Base-by-base conservation (phyloP, 106 monocot species). In the Phalaenopsis equestris region DNA sequence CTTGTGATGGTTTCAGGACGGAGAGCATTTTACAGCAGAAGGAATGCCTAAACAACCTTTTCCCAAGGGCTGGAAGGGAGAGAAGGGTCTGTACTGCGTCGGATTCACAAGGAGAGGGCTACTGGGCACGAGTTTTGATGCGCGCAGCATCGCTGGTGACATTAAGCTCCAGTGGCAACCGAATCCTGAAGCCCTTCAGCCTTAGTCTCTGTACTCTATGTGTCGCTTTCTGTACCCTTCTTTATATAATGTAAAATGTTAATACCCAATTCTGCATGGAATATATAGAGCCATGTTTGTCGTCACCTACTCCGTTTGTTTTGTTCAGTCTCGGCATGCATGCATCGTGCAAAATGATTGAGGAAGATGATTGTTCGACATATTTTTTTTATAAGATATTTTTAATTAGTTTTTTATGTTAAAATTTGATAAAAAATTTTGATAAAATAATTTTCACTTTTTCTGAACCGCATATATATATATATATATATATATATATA, bases 91-190 rank as follows among this genome's bases (percentile, higher is more conserved):
- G 39, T 99, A 93, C 84, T 85, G 89, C 76, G 93, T 94, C 4
- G 98, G 98, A n/a, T 99, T 99, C 88, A 94, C 94, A 0, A 82
- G 77, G 78, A 81, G 91, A 41, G 98, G 94, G 17, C 86, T 99
- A 15, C 91, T 93, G 19, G 98, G 98, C 67, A 84, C 98, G 1
- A 86, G 86, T 56, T 84, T 81, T 16, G 98, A 94, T 81, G 94
- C 94, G 18, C 72, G 75, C 70, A 94, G 90, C 82, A 86, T 94
- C 14, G 93, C 98, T 41, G 75, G 58, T 19, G 94, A 99, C 80
- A 88, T 99, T 36, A 55, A 79, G 24, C 80, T 23, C 42, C 82
- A 90, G 17, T 94, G 91, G 90, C 76, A 65, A 18, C 77, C 56
- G 56, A 42, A 52, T 52, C 52, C 52, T 52, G 52, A 52, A 52